Base-by-base conservation (phyloP, 2,329 filamentous ascomycete genomes). In the Fusarium veterinarium region DNA sequence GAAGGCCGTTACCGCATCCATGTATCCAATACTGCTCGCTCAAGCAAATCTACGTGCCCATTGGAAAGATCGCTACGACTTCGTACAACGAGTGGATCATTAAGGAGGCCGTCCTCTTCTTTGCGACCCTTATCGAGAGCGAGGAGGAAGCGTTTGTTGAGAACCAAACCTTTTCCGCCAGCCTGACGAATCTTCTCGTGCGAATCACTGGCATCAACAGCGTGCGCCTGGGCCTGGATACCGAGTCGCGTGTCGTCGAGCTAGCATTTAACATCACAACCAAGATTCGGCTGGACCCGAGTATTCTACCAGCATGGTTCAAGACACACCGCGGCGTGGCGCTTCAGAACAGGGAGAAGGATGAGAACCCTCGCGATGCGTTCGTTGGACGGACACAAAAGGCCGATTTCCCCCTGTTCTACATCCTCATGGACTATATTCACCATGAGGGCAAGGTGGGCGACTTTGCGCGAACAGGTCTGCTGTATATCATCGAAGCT, bases 131-230 rank as follows among this genome's bases (percentile, higher is more conserved):
- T 71, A 93, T 98, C 77, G 96, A 99, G 83, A 96, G 95, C 80
- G 96, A 98, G 81, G 95, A 98, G 83, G 96, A 98, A 80, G 94
- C 95, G 40, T 97, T 98, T 78, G 90, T 98, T 52, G 93, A 97
- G 79, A 97, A 93, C 78, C 89, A 92, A 37, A 88, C 90, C 60
- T 99, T 99, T 80, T 94, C 96, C 5, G 90, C 91, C 64, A 95
- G 94, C 77, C 83, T 99, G 78, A 96, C 97, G 79, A 94, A 94
- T 75, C 89, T 99, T 67, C 88, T 98, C 56, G 90, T 94, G 67
- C 91, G 92, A 73, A 94, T 95, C 40, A 91, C 93, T 4, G 91
- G 92, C 46, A 88, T 90, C 67, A 93, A 93, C 75, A 91, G 89
- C 78, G 90, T 93, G 69, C 88, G 90, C n/a, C 85, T 95, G 8